Evolutionary conservation across 2,329 filamentous ascomycete species (phyloP), one percentile per base, ranked within the genome.

Genomic region (Colletotrichum chrysophilum): DNA sequence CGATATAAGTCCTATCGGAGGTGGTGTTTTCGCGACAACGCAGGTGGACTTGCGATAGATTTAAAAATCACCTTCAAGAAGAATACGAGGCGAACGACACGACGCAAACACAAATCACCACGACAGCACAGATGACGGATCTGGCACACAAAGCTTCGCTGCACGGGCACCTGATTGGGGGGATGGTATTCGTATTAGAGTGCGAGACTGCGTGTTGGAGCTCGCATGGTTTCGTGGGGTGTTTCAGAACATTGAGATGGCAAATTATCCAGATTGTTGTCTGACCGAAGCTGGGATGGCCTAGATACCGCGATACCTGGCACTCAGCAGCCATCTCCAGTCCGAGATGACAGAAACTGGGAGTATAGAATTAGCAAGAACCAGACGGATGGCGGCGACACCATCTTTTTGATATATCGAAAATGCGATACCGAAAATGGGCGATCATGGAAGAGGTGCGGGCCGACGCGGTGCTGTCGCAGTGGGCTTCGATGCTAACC

Each of bases 141-240:
- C 38, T 43, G 61, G 28, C 48, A 71, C 61, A 71, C 61, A 34
- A 32, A 14, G 9, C 24, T 52, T 24, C 58, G 32, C 60, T 34
- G 36, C 21, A 32, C 36, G 36, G 8, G 21, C 43, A 43, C 10
- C 12, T n/a, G 34, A 48, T 62, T 73, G 71, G 71, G 24, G 28
- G 30, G 28, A 34, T 14, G 16, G 66, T 32, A 38, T 64, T 58
- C 43, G 66, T 65, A 70, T 70, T 58, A 32, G n/a, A 60, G 66
- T 64, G 32, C 52, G 52, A 68, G 32, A 12, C 18, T 38, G 66
- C 43, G 14, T 34, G 30, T 70, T 36, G 38, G 58, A 16, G 58
- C 43, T 74, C 30, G 71, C 43, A 70, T 70, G 60, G 71, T 74
- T 74, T 74, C 71, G 60, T 66, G 48, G 36, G 48, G 48, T 34